Evolutionary conservation across 805 yeast species (phyloP).

Genomic region (Cyberlindnera bimundalis): DNA sequence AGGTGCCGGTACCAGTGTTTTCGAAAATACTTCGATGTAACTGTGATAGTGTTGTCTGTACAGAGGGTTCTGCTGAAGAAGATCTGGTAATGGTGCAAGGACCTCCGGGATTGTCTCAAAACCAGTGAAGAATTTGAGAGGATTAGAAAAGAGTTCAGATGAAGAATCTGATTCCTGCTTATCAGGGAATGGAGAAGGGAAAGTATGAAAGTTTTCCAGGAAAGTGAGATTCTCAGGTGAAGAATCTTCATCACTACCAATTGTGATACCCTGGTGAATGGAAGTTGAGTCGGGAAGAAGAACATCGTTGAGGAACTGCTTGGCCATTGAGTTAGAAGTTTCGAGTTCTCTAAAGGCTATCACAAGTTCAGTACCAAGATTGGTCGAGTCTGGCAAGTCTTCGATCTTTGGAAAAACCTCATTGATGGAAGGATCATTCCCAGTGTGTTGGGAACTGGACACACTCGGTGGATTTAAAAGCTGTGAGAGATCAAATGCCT

Average conservation of each 20-base stretch:
- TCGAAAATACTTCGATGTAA: slow-evolving; percentile 58
- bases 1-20: slow-evolving; percentile 64
- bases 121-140: slow-evolving; percentile 13
- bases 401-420: background rate
- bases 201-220: slow-evolving; percentile 11
- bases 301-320: slow-evolving; percentile 17
- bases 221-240: slow-evolving; percentile 11
- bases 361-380: slow-evolving; percentile 4
- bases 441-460: background rate
- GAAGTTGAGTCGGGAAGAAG: slow-evolving; percentile 14
- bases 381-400: background rate
- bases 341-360: slow-evolving; percentile 17
- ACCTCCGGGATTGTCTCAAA: slow-evolving; percentile 16
- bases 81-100: slow-evolving; percentile 50
- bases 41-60: slow-evolving; percentile 61
- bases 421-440: background rate
- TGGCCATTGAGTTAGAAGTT: slow-evolving; percentile 17
- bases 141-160: slow-evolving; percentile 6
- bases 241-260: slow-evolving; percentile 7
- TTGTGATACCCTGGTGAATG: background rate
- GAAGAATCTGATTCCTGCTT: background rate
- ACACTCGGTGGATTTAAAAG: slow-evolving; percentile 1
- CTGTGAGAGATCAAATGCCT: background rate
- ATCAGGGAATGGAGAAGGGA: background rate
- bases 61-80: slow-evolving; percentile 54